Evolutionary conservation across 306 rosid species (phyloP), one percentile per base, ranked within the genome.

Genomic region (Urtica urens): DNA sequence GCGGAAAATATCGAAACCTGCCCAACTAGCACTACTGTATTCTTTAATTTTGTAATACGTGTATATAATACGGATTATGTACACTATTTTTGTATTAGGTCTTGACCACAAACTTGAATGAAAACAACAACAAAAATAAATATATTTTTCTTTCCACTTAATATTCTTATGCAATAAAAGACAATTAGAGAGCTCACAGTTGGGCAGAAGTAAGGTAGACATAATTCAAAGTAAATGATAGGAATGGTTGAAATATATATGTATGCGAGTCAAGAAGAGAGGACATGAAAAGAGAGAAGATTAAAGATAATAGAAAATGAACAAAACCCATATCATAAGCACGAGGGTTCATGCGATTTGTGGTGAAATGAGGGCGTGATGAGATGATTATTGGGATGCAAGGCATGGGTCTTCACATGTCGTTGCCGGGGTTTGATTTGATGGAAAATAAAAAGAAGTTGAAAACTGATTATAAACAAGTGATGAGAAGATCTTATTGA

Each of bases 361-460:
- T 26, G 10, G 33, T 22, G 17, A 53, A 46, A 28, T 25, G 26
- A 15, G 53, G 55, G 29, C 47, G 34, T 46, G 59, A 27, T 45
- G 23, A 62, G 59, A 60, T 60, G 68, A 50, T 38, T 13, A 29
- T 11, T 46, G 24, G 34, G 20, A 3, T 23, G 21, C 7, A 1
- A 27, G 30, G 78, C 49, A 71, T 76, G 94, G 85, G 85, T 70
- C 49, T 50, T 60, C 81, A 76, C 88, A 74, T 83, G 94, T 35
- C 34, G 15, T 20, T 68, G 75, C 66, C 68, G 71, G 71, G 49
- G 56, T 33, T 48, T 34, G 57, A 51, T 55, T 51, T 60, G 67
- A 66, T 53, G 51, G 57, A 56, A 47, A 44, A 63, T 14, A 14
- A 28, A n/a, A 49, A 8, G 21, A 41, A 16, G 7, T 41, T n/a